Conservation (phyloP, 306 rosid species). For the Dicorynia guianensis region DNA sequence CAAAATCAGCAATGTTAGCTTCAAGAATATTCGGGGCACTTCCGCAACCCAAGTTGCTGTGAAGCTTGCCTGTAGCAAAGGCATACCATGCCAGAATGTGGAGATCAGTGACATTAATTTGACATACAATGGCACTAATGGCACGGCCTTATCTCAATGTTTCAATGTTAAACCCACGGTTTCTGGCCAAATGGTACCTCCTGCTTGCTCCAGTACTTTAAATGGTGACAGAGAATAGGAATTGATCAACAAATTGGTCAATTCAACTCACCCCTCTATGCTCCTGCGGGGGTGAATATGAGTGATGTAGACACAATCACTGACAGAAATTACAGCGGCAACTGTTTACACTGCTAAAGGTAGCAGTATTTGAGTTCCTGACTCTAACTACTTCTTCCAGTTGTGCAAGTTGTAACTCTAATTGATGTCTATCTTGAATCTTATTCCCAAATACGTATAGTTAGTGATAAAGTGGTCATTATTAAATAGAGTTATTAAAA, state of each 20-base stretch:
- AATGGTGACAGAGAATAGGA: background rate
- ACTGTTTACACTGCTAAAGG: too few relatives aligned
- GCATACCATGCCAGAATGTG: constrained; percentile 34
- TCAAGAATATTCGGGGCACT: constrained; percentile 40
- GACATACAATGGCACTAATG: constrained; percentile 19
- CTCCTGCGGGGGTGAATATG: too few relatives aligned
- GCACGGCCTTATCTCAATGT: background rate
- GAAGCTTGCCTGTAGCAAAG: constrained; percentile 34
- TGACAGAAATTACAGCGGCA: too few relatives aligned
- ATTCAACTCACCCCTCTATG: too few relatives aligned
- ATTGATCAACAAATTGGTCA: background rate
- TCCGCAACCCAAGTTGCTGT: constrained; percentile 5
- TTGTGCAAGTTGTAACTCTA: too few relatives aligned
- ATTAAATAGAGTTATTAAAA: too few relatives aligned
- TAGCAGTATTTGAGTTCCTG: too few relatives aligned
- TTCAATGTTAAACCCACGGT: constrained; percentile 21
- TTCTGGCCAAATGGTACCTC: constrained; percentile 28
- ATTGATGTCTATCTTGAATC: too few relatives aligned
- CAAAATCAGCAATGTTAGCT: constrained; percentile 17
- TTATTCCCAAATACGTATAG: too few relatives aligned
- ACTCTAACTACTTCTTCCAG: too few relatives aligned
- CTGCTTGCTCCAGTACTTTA: constrained; percentile 7
- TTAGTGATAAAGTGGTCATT: too few relatives aligned
- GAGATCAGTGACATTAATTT: constrained; percentile 16
- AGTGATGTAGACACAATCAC: too few relatives aligned